Evolutionary conservation across 805 yeast species (phyloP).

Genomic region (Kuraishia hungarica): DNA sequence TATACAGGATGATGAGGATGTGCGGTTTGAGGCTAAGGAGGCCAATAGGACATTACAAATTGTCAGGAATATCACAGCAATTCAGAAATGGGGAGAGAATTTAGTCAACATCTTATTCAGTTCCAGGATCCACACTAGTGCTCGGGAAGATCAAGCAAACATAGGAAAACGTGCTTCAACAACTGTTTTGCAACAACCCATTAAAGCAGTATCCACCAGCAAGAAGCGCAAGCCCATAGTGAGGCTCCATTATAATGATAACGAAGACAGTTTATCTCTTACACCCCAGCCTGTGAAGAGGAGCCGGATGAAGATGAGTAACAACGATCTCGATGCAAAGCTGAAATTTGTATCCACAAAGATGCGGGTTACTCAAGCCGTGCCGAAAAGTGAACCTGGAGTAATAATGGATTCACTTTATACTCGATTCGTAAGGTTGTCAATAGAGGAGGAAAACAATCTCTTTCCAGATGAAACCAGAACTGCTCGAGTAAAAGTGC

Average conservation of each 20-base stretch:
- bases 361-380: background rate
- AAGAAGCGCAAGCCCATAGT: background rate
- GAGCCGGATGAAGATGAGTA: background rate
- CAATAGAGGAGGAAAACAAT: background rate
- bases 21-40: background rate
- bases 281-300: background rate
- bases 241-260: background rate
- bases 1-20: background rate
- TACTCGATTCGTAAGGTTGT: background rate
- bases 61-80: background rate
- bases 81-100: background rate
- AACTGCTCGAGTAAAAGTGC: background rate
- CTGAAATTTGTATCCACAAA: background rate
- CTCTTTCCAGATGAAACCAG: background rate
- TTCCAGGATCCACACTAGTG: background rate
- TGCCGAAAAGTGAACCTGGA: background rate
- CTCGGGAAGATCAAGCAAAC: background rate
- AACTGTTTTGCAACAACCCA: background rate
- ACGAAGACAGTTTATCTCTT: background rate
- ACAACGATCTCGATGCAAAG: background rate
- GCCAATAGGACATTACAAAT: background rate
- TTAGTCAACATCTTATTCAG: background rate
- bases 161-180: background rate
- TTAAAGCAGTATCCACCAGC: background rate
- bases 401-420: background rate